A percentile compares a stretch with the other conserved stretches of the same genome.
Conservation (phyloP, 1,139 yeast genomes). For the Hyphopichia wangnamkhiaoensis region DNA sequence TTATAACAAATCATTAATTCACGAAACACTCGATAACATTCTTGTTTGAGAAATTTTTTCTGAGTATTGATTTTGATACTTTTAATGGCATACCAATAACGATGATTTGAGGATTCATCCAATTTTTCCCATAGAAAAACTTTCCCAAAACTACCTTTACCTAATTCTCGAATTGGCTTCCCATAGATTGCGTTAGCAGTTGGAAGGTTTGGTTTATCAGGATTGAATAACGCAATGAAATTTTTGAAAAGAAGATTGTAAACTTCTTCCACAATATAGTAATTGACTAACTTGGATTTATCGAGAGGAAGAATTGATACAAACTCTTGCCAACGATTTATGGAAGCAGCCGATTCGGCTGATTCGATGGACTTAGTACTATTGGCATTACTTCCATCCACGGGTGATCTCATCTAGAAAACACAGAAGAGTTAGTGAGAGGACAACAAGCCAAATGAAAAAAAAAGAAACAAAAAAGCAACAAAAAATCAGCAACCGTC, state of each 20-base stretch:
- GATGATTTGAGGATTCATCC: background rate
- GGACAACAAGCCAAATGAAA: background rate
- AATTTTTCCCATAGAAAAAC: slow-evolving; percentile 3
- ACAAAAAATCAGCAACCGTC: too few relatives aligned
- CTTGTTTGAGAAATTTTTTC: background rate
- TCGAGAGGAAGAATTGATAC: background rate
- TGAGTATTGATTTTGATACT: slow-evolving; percentile 1
- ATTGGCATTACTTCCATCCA: background rate
- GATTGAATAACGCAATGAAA: background rate
- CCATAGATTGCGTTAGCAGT: slow-evolving; percentile 1
- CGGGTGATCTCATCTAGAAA: background rate
- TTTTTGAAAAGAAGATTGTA: background rate
- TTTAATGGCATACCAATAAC: slow-evolving; percentile 1
- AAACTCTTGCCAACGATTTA: slow-evolving; percentile 1
- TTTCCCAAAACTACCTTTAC: slow-evolving; percentile 5
- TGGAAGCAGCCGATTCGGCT: background rate
- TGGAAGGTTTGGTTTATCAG: background rate
- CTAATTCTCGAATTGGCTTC: background rate
- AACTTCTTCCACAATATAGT: slow-evolving; percentile 4
- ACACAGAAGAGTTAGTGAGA: background rate
- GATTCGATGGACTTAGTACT: background rate
- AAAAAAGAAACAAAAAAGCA: background rate
- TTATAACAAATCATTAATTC: slow-evolving; percentile 2
- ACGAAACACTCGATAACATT: slow-evolving; percentile 3
- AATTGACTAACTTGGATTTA: background rate